phyloP scores from a whole-genome alignment of 257 asterid genomes.

The Nemophila menziesii region DNA sequence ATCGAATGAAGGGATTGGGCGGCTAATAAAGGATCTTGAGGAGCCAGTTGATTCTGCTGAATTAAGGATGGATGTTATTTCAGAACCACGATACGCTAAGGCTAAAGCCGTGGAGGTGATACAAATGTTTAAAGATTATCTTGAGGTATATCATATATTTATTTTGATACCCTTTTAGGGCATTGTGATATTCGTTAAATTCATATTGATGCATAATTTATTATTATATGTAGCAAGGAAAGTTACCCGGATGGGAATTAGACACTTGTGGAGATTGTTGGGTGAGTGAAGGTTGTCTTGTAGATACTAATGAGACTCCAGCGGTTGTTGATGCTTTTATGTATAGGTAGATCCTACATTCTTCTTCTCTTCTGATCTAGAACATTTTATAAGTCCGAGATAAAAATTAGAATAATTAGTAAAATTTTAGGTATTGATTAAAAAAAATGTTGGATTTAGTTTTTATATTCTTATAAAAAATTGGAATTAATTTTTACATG shows the following conservation, averaged over 20 bases:
- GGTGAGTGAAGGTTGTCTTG: conserved; percentile 95
- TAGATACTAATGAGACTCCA: conserved; percentile 68
- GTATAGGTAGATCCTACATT: too few species aligned
- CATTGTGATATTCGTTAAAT: too few species aligned
- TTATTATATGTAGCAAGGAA: conserved; percentile 36
- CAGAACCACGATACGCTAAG: conserved; percentile 68
- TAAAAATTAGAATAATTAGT: too few species aligned
- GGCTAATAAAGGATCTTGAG: conserved; percentile 63
- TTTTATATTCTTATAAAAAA: too few species aligned
- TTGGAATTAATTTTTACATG: too few species aligned
- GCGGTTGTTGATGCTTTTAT: conserved; percentile 74
- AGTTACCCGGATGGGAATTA: conserved; percentile 65
- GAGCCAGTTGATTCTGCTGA: conserved; percentile 72
- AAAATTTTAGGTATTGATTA: too few species aligned
- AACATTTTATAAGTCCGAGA: too few species aligned
- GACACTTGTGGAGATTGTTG: conserved; percentile 89
- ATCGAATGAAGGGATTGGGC: conserved; percentile 59
- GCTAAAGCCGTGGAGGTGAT: conserved; percentile 61
- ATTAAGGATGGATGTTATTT: conserved; percentile 54
- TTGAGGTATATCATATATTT: conserved; percentile 49
- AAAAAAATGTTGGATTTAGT: too few species aligned
- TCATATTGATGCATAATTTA: background rate
- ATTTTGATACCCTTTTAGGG: too few species aligned
- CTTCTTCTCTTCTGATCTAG: too few species aligned
- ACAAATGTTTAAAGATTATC: conserved; percentile 44